Conservation (phyloP, 1,139 yeast species). For the Saccharomyces hybrid region DNA sequence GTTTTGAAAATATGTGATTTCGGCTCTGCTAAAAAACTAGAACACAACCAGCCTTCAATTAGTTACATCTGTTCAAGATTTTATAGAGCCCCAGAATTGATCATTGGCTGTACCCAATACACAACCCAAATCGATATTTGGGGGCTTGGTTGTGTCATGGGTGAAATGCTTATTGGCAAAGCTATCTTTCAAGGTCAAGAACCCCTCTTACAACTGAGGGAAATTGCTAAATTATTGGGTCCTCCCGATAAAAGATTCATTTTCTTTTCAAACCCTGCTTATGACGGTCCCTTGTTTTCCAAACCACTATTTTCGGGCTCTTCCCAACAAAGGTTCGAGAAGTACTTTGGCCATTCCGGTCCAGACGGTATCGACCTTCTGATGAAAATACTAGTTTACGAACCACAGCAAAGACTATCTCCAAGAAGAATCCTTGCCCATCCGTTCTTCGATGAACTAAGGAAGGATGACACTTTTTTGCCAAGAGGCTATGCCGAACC, state of each 20-base stretch:
- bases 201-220: slow-evolving; percentile 66
- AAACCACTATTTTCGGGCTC: slow-evolving; percentile 59
- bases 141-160: slow-evolving; percentile 81
- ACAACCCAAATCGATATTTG: slow-evolving; percentile 76
- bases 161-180: slow-evolving; percentile 75
- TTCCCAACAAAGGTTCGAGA: slow-evolving; percentile 53
- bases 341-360: slow-evolving; percentile 63
- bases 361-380: slow-evolving; percentile 63
- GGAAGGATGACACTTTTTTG: slow-evolving; percentile 47
- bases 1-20: slow-evolving; percentile 70
- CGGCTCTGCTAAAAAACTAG: slow-evolving; percentile 73
- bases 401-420: slow-evolving; percentile 58
- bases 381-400: slow-evolving; percentile 62
- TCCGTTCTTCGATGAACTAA: slow-evolving; percentile 62
- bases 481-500: slow-evolving; percentile 44
- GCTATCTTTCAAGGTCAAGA: slow-evolving; percentile 78
- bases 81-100: slow-evolving; percentile 76
- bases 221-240: slow-evolving; percentile 68
- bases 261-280: slow-evolving; percentile 64
- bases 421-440: slow-evolving; percentile 65
- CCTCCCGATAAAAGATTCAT: slow-evolving; percentile 66
- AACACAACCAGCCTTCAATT: slow-evolving; percentile 65
- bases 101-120: slow-evolving; percentile 67
- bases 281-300: slow-evolving; percentile 65
- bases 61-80: slow-evolving; percentile 74